A percentile compares a stretch with the other conserved stretches of the same genome.
phyloP scores from a whole-genome alignment of 2,329 filamentous ascomycete genomes.

The Sclerotiophoma versabilis region DNA sequence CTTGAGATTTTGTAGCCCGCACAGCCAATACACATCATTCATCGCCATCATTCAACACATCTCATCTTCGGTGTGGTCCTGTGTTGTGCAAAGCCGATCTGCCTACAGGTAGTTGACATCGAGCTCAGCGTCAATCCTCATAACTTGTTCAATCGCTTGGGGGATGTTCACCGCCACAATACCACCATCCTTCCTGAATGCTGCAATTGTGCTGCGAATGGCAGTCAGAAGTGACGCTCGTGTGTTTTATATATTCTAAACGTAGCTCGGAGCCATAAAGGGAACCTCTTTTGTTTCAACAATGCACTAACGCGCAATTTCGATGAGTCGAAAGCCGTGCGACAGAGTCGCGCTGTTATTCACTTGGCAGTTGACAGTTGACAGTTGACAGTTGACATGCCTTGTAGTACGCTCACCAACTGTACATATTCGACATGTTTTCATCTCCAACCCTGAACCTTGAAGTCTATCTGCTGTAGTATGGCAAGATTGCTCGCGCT shows the following conservation, averaged over 20 bases:
- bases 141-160: neutral
- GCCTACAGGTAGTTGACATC: slow-evolving; percentile 2
- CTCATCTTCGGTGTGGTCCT: slow-evolving; percentile 3
- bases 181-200: neutral
- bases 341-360: too few relatives aligned
- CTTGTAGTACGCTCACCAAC: too few relatives aligned
- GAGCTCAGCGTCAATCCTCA: neutral
- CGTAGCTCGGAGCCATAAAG: neutral
- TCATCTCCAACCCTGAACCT: too few relatives aligned
- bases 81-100: slow-evolving; percentile 6
- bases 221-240: neutral
- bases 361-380: too few relatives aligned
- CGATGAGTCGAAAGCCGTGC: too few relatives aligned
- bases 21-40: neutral
- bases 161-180: neutral
- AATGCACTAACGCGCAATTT: too few relatives aligned
- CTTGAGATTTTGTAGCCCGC: neutral
- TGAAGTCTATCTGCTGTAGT: too few relatives aligned
- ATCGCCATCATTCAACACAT: neutral
- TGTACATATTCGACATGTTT: too few relatives aligned
- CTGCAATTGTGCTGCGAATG: neutral
- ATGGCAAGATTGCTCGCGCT: too few relatives aligned
- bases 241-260: neutral
- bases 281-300: too few relatives aligned
- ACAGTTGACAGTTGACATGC: too few relatives aligned